A percentile compares a stretch with the other conserved stretches of the same genome.
These are phyloP conservation scores for Aspergillus sclerotiicarbonarius DNA, from an alignment of 495 filamentous ascomycete genomes.

Conservation along the genomic window DNA sequence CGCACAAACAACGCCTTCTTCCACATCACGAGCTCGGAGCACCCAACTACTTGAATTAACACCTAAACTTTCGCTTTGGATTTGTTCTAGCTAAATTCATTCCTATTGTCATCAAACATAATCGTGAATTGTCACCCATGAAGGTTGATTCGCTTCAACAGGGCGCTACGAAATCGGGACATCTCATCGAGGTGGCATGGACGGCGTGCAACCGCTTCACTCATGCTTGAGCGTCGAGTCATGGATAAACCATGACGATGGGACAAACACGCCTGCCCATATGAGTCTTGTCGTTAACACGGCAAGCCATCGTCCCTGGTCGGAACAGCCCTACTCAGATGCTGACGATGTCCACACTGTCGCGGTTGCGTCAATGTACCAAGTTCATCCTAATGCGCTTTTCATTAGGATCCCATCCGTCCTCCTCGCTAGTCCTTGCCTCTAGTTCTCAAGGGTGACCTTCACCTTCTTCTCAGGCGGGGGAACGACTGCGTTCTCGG, in stretches of 20 bases:
- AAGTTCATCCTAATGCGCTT: neutral
- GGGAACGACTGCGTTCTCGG: conserved; percentile 48
- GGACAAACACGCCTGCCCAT: neutral
- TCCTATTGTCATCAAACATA: neutral
- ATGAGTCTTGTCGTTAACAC: neutral
- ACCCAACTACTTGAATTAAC: no score
- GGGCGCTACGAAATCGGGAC: neutral
- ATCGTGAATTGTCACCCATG: neutral
- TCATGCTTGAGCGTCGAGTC: neutral
- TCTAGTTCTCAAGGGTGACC: conserved; percentile 49
- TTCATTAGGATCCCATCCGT: neutral
- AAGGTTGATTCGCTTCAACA: neutral
- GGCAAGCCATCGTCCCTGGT: neutral
- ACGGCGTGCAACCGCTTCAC: neutral
- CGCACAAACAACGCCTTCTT: no score
- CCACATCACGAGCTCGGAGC: no score
- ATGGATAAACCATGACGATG: neutral
- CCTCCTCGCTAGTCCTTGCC: neutral
- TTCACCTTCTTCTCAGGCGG: conserved; percentile 50
- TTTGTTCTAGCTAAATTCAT: neutral
- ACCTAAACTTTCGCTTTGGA: neutral
- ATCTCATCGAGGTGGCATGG: neutral
- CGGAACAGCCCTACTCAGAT: neutral
- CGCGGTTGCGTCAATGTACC: neutral
- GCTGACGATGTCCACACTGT: neutral